Evolutionary conservation across 1,284 basidiomycete genomes (phyloP), one percentile per base, ranked within the genome.

Genomic region (Cryptococcus amylolentus): DNA sequence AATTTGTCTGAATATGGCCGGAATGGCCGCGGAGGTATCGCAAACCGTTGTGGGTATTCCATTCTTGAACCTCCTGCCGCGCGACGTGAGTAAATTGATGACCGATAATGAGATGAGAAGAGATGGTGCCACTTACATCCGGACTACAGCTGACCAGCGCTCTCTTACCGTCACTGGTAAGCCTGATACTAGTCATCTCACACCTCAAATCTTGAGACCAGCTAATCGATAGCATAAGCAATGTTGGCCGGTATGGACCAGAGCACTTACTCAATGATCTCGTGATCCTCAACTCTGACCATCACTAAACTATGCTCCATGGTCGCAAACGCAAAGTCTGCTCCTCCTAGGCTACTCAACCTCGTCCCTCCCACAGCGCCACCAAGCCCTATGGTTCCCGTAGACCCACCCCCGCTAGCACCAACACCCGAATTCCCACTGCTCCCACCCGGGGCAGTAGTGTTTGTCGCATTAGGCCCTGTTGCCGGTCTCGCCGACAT

Each of bases 71-170:
- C 78, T 96, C 92, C 90, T 95, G 58, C 13, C 9, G 10, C 37
- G 23, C 10, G 5, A n/a, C 18, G 18, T 46, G 68, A 44, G 64
- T 68, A 60, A 62, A 45, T 44, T 23, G 31, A 13, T 52, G 47
- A n/a, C n/a, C n/a, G n/a, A n/a, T n/a, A n/a, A 46, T 50, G 58
- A 48, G 49, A 67, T 51, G 63, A 43, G 43, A 52, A 49, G 23
- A 23, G 1, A 23, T 23, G 23, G 23, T 47, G 57, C 39, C 52
- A 80, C 87, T 81, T 73, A 91, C 89, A 75, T 91, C 85, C 12
- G 89, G 89, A 41, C 88, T 83, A 70, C 89, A 88, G 71, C 88
- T 95, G 67, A 98, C 84, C 51, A 98, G 80, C 3, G 89, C 89
- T 68, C 86, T 91, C 61, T 85, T 86, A 14, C 91, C 95, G 76